phyloP scores from a whole-genome alignment of 805 yeast genomes.

The Wickerhamiella nectarea region DNA sequence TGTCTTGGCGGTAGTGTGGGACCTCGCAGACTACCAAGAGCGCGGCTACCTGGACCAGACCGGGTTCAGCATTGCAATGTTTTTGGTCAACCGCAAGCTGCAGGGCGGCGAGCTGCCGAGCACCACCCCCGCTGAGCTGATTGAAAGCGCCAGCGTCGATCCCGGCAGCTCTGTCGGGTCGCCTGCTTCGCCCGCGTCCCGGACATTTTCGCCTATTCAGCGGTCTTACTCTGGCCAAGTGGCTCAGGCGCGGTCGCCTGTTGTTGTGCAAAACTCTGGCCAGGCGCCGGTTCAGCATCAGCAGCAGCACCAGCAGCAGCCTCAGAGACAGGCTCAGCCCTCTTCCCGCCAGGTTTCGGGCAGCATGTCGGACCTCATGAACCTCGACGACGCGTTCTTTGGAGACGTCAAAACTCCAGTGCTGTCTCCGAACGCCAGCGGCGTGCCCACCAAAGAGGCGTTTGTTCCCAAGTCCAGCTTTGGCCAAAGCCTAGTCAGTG shows the following conservation, averaged over 20 bases:
- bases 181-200: not conserved
- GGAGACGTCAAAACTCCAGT: conserved; percentile 25
- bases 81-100: conserved; percentile 70
- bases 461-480: conserved; percentile 77
- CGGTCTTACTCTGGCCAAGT: not conserved
- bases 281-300: not conserved
- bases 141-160: conserved; percentile 4
- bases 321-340: conserved; percentile 9
- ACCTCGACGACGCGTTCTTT: conserved; percentile 18
- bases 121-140: conserved; percentile 19
- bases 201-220: not conserved
- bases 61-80: conserved; percentile 91
- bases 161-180: not conserved
- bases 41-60: conserved; percentile 64
- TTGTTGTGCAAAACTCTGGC: not conserved
- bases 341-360: conserved; percentile 7
- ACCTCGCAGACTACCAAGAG: conserved; percentile 77
- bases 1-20: conserved; percentile 84
- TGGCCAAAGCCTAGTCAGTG: conserved; percentile 52
- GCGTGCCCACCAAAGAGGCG: conserved; percentile 30
- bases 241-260: not conserved
- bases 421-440: conserved; percentile 21
- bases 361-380: conserved; percentile 23
- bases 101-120: conserved; percentile 70
- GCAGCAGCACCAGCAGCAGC: conserved; percentile 13